Base-by-base conservation (phyloP, 768 basidiomycete species). In the Mycena sanguinolenta region DNA sequence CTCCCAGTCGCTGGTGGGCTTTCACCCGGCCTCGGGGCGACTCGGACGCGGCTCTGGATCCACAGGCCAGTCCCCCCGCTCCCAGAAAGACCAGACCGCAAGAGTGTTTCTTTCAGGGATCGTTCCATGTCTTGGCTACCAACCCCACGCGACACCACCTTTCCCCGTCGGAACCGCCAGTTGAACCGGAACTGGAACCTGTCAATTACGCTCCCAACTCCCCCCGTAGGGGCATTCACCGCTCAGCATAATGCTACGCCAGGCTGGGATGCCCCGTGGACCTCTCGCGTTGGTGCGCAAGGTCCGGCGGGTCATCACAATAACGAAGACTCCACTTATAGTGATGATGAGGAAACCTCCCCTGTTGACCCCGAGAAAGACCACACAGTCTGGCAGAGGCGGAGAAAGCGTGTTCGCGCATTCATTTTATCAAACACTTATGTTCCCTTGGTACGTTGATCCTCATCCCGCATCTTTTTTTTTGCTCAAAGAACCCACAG, bases 381-480 rank as follows among this genome's bases (percentile, higher is more conserved):
- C 49, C 62, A 73, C 21, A 79, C 75, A 4, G 73, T 67, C n/a
- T 84, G 83, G 81, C 70, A 74, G 25, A 75, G 74, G 61, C 77
- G 83, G 42, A 79, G 77, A 76, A 91, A 89, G 74, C 82, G 85
- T 50, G 74, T 92, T 57, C 87, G 92, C 57, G 78, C 82, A 12
- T 96, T 94, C 75, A 87, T 95, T 68, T 81, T 96, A 50, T 88
- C 86, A 58, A 94, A 95, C 73, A 80, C 87, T 63, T 94, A 94
- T 78, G 92, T 94, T 60, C 95, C 95, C 58, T 77, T 96, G 83
- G 95, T 95, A 73, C 62, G 88, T 80, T 50, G 27, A 27, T 59
- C 12, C 28, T 34, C 58, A 61, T 13, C 54, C 32, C n/a, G 49
- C 44, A n/a, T n/a, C n/a, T n/a, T 65, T 19, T 30, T 65, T 19